Percentiles rank a stretch among this genome's conserved stretches.
These are phyloP conservation scores for Colletotrichum sojae DNA, from an alignment of 2,329 filamentous ascomycete genomes.

Conservation along the genomic window DNA sequence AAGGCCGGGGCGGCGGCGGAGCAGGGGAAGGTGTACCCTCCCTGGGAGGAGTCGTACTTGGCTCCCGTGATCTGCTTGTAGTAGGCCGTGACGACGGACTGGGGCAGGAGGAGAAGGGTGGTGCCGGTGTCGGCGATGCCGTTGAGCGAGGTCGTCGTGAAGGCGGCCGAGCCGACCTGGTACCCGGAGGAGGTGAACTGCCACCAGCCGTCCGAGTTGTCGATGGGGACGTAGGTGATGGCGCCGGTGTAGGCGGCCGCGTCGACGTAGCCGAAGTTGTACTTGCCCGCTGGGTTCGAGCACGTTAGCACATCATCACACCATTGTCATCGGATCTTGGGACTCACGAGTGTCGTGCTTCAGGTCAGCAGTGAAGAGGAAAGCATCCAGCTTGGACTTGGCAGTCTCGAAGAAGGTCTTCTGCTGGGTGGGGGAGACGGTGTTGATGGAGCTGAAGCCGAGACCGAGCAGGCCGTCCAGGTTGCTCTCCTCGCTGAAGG, in stretches of 20 bases:
- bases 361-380: conserved; percentile 41
- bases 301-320: conserved; percentile 49
- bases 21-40: conserved; percentile 60
- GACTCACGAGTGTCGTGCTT: conserved; percentile 36
- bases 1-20: conserved; percentile 57
- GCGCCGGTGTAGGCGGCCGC: conserved; percentile 66
- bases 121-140: conserved; percentile 47
- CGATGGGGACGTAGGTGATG: conserved; percentile 70
- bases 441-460: conserved; percentile 66
- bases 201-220: conserved; percentile 74
- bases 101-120: conserved; percentile 47
- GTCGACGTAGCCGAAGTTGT: conserved; percentile 67
- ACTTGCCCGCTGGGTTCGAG: conserved; percentile 52
- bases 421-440: conserved; percentile 50
- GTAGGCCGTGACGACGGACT: conserved; percentile 44
- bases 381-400: conserved; percentile 35
- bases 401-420: conserved; percentile 46
- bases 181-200: conserved; percentile 59
- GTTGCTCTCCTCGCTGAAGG: conserved; percentile 45
- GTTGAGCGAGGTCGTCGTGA: conserved; percentile 38
- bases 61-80: conserved; percentile 45
- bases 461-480: conserved; percentile 77
- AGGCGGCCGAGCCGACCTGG: conserved; percentile 41
- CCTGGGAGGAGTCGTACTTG: conserved; percentile 43
- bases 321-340: conserved; percentile 56